Evolutionary conservation across 78 protist genomes (phyloP), one percentile per base, ranked within the genome.

Genomic region (Dictyostelium purpureum): DNA sequence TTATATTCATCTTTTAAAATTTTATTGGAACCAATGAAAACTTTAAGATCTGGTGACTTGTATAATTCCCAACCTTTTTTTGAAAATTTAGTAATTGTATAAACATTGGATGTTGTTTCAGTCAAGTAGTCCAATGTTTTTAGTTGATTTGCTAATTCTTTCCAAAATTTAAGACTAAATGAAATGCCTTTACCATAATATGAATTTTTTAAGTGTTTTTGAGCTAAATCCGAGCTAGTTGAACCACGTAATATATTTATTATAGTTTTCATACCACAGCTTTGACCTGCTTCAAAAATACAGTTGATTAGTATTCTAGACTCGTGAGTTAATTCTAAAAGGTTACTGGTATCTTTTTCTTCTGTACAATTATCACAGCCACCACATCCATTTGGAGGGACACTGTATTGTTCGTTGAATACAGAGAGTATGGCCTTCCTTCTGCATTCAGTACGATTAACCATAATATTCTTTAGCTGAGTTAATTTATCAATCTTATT

Each of bases 321-420:
- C n/a, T 81, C 89, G 2, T 24, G 6, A 0, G 52, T 43, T 21
- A 81, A 42, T 37, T 81, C 42, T 26, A 80, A 35, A 16, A 16
- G 12, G 2, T 63, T 42, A n/a, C 3, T 31, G 0, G 2, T 24
- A 43, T 81, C 56, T 0, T 21, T 16, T 1, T 4, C 0, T 31
- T 45, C 69, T n/a, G 24, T 38, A 49, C 89, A 81, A 69, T 67
- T 67, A 38, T 81, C 89, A 42, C 89, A 81, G 19, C 47, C 45
- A 31, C 45, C 79, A 37, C 89, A 81, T n/a, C 78, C 78, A 26
- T 57, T 57, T 26, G 66, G 1, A 57, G 21, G 21, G 4, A 37
- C 26, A 12, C 5, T n/a, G 16, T 35, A 81, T 0, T 6, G 14
- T 51, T 81, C 89, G 31, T 28, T 70, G 11, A 81, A 56, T n/a